Evolutionary conservation across 495 filamentous ascomycete genomes (phyloP).

Genomic region (Penicillium maclennaniae): DNA sequence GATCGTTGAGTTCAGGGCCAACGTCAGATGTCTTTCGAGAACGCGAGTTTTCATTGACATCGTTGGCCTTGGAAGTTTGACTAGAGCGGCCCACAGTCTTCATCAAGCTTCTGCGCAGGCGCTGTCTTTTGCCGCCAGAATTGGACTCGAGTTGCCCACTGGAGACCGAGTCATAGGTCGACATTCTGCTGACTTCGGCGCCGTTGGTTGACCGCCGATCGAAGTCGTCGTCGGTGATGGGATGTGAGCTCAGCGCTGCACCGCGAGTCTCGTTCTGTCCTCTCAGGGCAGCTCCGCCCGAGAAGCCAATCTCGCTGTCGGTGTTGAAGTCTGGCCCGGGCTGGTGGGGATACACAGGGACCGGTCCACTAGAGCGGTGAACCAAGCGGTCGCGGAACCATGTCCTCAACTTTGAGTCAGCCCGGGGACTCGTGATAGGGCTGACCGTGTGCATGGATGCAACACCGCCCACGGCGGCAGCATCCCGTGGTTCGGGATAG

Average conservation of each 20-base stretch:
- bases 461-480: constrained; percentile 5
- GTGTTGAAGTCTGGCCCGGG: constrained; percentile 21
- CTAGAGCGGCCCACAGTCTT: constrained; percentile 19
- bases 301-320: constrained; percentile 16
- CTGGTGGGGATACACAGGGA: constrained; percentile 23
- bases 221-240: constrained; percentile 24
- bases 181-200: constrained; percentile 9
- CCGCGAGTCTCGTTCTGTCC: constrained; percentile 16
- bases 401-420: constrained; percentile 27
- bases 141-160: not conserved
- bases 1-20: constrained; percentile 36
- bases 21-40: constrained; percentile 42
- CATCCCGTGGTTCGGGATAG: constrained; percentile 14
- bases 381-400: constrained; percentile 29
- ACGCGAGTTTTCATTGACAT: constrained; percentile 1
- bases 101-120: constrained; percentile 24
- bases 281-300: constrained; percentile 22
- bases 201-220: constrained; percentile 13
- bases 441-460: constrained; percentile 11
- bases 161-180: constrained; percentile 12
- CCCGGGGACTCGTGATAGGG: constrained; percentile 21
- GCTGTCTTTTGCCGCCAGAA: constrained; percentile 17
- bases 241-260: constrained; percentile 34
- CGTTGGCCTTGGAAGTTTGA: constrained; percentile 25
- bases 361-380: constrained; percentile 19